phyloP scores from a whole-genome alignment of 768 basidiomycete genomes.

The Termitomyces heimii region DNA sequence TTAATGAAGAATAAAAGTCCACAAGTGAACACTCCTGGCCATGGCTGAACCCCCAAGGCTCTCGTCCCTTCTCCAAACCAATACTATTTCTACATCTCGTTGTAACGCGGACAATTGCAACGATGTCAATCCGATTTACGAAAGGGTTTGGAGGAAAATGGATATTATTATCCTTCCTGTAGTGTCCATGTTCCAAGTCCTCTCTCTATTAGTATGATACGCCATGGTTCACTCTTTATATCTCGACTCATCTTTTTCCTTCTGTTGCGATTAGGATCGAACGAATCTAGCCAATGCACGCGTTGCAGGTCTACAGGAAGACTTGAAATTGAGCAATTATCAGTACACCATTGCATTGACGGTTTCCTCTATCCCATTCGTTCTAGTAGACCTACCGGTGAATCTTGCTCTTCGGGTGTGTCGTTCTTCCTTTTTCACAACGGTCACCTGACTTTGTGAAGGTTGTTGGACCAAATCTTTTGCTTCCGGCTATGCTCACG shows the following conservation, averaged over 20 bases:
- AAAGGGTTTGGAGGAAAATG: neutral
- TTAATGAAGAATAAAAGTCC: neutral
- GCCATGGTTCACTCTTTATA: neutral
- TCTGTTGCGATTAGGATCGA: neutral
- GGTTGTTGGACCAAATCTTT: slow-evolving; percentile 12
- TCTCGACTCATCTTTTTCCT: neutral
- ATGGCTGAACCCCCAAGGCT: neutral
- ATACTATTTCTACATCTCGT: neutral
- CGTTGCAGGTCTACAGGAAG: neutral
- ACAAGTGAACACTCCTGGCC: neutral
- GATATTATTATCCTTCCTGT: neutral
- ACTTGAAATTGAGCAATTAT: neutral
- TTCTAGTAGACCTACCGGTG: neutral
- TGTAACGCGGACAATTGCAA: neutral
- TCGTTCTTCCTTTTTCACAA: neutral
- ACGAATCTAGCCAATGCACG: neutral
- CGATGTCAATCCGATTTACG: neutral
- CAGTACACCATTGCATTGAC: neutral
- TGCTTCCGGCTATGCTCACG: slow-evolving; percentile 47
- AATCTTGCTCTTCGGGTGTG: neutral
- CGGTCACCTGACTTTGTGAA: neutral
- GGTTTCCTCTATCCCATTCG: neutral
- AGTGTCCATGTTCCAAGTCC: neutral
- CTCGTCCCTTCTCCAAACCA: neutral
- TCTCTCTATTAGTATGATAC: neutral